phyloP scores from a whole-genome alignment of 2,329 filamentous ascomycete species.

The Rasamsonia emersonii region DNA sequence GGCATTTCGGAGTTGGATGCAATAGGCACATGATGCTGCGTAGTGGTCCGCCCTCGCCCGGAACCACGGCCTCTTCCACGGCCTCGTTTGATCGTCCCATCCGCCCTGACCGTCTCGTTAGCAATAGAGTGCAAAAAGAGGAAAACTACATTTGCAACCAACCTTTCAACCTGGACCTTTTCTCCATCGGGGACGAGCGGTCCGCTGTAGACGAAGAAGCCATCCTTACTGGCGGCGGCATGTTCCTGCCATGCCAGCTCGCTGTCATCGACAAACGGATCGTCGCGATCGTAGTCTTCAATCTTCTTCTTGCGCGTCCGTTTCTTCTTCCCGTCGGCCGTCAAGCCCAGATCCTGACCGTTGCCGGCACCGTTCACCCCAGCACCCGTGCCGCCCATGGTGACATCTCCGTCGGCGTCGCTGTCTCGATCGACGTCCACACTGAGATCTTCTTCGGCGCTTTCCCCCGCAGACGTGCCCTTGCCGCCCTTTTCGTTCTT shows the following conservation, averaged over 20 bases:
- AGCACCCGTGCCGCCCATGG: slow-evolving; percentile 32
- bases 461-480: slow-evolving; percentile 64
- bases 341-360: slow-evolving; percentile 35
- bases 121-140: slow-evolving; percentile 15
- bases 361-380: slow-evolving; percentile 50
- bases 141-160: slow-evolving; percentile 14
- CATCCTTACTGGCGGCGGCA: slow-evolving; percentile 86
- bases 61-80: slow-evolving; percentile 48
- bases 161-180: slow-evolving; percentile 60
- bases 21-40: slow-evolving; percentile 63
- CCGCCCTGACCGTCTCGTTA: slow-evolving; percentile 49
- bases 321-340: slow-evolving; percentile 65
- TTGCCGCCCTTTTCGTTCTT: slow-evolving; percentile 60
- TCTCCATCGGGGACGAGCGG: slow-evolving; percentile 81
- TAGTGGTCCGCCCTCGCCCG: slow-evolving; percentile 44
- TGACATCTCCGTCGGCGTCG: slow-evolving; percentile 41
- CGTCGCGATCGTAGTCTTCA: slow-evolving; percentile 59
- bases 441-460: slow-evolving; percentile 68
- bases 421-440: slow-evolving; percentile 73
- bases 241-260: slow-evolving; percentile 94
- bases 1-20: slow-evolving; percentile 78
- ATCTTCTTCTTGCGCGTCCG: slow-evolving; percentile 56
- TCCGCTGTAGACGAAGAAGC: slow-evolving; percentile 96
- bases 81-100: slow-evolving; percentile 60
- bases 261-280: slow-evolving; percentile 75